phyloP scores from a whole-genome alignment of 2,329 filamentous ascomycete genomes.

The Aureobasidium sp. region DNA sequence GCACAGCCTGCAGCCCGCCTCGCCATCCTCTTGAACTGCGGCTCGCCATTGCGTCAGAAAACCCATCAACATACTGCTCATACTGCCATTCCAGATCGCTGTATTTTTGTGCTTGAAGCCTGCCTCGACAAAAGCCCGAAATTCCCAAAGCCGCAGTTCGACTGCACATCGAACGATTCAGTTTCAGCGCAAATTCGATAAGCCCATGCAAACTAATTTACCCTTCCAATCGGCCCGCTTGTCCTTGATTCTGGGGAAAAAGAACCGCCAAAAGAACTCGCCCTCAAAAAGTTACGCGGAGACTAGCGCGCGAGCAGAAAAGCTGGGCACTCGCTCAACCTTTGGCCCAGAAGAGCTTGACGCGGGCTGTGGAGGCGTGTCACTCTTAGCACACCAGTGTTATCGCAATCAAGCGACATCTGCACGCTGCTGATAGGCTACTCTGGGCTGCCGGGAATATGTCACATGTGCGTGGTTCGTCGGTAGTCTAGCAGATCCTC shows the following conservation, averaged over 20 bases:
- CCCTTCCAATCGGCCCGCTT: conserved; percentile 2
- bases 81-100: too few species aligned
- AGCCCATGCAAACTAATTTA: conserved; percentile 1
- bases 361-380: conserved; percentile 1
- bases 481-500: background rate
- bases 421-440: conserved; percentile 1
- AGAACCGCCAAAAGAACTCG: background rate
- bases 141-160: background rate
- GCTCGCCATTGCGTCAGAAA: background rate
- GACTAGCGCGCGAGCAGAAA: background rate
- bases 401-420: conserved; percentile 4
- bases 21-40: background rate
- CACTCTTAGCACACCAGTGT: background rate
- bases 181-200: conserved; percentile 9
- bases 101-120: background rate
- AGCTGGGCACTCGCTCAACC: conserved; percentile 6
- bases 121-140: background rate
- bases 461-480: background rate
- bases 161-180: conserved; percentile 9
- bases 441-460: background rate
- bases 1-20: background rate
- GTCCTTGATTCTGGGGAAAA: conserved; percentile 3
- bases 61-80: too few species aligned
- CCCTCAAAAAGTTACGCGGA: background rate
- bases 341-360: conserved; percentile 8